Percentiles rank a stretch among this genome's conserved stretches.
These are phyloP conservation scores for Coniochaeta sp. DNA, from an alignment of 2,329 filamentous ascomycete genomes.

Conservation along the genomic window DNA sequence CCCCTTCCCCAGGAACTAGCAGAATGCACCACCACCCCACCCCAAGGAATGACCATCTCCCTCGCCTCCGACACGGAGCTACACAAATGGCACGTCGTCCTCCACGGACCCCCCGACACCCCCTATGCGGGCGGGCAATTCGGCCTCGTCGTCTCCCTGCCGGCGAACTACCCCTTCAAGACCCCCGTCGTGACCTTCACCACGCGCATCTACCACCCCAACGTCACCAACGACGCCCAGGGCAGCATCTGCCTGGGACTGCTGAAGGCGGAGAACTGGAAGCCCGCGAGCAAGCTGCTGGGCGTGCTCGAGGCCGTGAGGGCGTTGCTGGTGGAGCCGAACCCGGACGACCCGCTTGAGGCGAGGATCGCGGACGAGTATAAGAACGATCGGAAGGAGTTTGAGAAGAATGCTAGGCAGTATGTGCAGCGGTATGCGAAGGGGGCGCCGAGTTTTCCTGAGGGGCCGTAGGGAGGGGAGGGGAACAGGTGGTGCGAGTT, in stretches of 20 bases:
- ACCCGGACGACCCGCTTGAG: conserved; percentile 87
- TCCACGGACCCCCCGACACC: conserved; percentile 36
- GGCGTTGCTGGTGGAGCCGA: conserved; percentile 69
- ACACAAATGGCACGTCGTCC: conserved; percentile 43
- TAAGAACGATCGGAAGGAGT: conserved; percentile 58
- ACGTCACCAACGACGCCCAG: conserved; percentile 79
- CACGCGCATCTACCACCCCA: conserved; percentile 94
- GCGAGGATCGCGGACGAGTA: conserved; percentile 79
- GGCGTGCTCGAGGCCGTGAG: conserved; percentile 72
- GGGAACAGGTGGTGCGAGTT: not conserved
- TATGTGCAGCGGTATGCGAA: conserved; percentile 70
- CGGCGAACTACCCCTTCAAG: conserved; percentile 84
- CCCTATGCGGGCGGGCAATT: conserved; percentile 62
- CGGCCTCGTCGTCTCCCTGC: conserved; percentile 65
- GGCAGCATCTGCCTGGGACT: conserved; percentile 82
- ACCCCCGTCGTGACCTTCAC: conserved; percentile 71
- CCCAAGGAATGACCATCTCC: conserved; percentile 37
- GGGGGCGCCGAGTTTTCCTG: conserved; percentile 28
- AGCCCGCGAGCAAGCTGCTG: conserved; percentile 71
- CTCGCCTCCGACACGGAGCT: conserved; percentile 41
- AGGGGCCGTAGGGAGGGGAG: not conserved
- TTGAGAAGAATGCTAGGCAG: conserved; percentile 66
- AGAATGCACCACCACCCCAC: conserved; percentile 41
- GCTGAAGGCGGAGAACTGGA: conserved; percentile 85
- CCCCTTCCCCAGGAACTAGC: conserved; percentile 52